Base-by-base conservation (phyloP, 2,329 filamentous ascomycete genomes). In the Stylonectria norvegica region DNA sequence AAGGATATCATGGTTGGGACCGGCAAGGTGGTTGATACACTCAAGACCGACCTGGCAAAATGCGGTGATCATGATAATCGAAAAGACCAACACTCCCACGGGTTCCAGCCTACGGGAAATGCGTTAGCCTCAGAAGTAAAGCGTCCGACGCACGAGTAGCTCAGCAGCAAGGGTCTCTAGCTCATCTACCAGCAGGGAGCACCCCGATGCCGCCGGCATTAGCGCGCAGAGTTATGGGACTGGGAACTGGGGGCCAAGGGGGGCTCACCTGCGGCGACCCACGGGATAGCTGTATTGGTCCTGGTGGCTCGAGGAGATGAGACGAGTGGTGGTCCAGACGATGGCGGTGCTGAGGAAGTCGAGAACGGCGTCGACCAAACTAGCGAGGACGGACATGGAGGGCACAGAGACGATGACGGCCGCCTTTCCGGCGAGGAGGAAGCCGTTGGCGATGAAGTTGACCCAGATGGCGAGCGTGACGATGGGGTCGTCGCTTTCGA, bases 381-480 rank as follows among this genome's bases (percentile, higher is more conserved):
- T 86, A 15, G 87, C 87, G 27, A 91, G 72, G 10, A 91, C 86
- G 4, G 86, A 90, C 60, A 93, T 81, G 32, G 86, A 91, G 15
- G 82, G 86, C 0, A 89, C 89, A 36, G 88, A 78, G 22, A 88
- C 59, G 28, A 90, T 82, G 36, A 93, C 88, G 27, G 78, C 75
- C 36, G 89, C 78, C 62, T 95, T 95, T 45, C 87, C 79, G 5
- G 76, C 75, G 3, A 95, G 75, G 2, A 95, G 73, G 30, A 87
- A 68, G 3, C 80, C 71, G 59, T 95, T 95, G 43, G 89, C 89
- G 16, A 77, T 66, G 34, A 94, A 77, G 60, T 94, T 95, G 62
- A 94, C 68, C 62, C 89, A 91, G 56, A 97, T 93, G 29, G 91
- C 90, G 15, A 93, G 59, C n/a, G 82, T 85, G 34, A 96, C 89